Evolutionary conservation across 2,329 filamentous ascomycete species (phyloP).

Genomic region (Fonsecaea multimorphosa): DNA sequence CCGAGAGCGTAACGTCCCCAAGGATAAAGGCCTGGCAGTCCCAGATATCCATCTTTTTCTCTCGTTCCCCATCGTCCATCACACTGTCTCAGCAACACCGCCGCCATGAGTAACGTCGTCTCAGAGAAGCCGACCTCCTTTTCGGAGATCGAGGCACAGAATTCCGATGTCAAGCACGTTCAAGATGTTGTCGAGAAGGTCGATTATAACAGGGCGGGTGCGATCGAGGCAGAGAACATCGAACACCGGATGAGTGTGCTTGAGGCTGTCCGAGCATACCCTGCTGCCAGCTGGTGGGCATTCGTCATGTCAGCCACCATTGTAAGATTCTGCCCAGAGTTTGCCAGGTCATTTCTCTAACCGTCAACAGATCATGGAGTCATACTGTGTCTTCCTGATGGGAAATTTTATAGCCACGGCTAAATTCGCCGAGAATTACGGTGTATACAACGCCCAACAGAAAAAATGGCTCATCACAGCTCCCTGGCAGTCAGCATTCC

Average conservation of each 20-base stretch:
- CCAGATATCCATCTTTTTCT: too few species aligned
- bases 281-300: slow-evolving; percentile 61
- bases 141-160: slow-evolving; percentile 47
- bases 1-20: too few species aligned
- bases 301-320: slow-evolving; percentile 64
- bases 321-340: slow-evolving; percentile 52
- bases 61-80: too few species aligned
- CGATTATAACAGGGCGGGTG: slow-evolving; percentile 57
- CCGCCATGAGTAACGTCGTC: too few species aligned
- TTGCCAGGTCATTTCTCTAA: slow-evolving; percentile 36
- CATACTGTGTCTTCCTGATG: slow-evolving; percentile 67
- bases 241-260: slow-evolving; percentile 60
- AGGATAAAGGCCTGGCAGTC: too few species aligned
- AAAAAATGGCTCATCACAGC: slow-evolving; percentile 53
- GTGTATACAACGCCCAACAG: slow-evolving; percentile 46
- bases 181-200: slow-evolving; percentile 49
- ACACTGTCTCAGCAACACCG: too few species aligned
- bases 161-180: slow-evolving; percentile 40
- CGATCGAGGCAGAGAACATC: slow-evolving; percentile 63
- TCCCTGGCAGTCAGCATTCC: slow-evolving; percentile 65
- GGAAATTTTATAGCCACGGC: slow-evolving; percentile 63
- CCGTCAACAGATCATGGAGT: slow-evolving; percentile 65
- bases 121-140: too few species aligned
- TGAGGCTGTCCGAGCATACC: slow-evolving; percentile 59
- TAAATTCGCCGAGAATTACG: slow-evolving; percentile 56